phyloP scores from a whole-genome alignment of 2,329 filamentous ascomycete genomes.

The Monilinia laxa region DNA sequence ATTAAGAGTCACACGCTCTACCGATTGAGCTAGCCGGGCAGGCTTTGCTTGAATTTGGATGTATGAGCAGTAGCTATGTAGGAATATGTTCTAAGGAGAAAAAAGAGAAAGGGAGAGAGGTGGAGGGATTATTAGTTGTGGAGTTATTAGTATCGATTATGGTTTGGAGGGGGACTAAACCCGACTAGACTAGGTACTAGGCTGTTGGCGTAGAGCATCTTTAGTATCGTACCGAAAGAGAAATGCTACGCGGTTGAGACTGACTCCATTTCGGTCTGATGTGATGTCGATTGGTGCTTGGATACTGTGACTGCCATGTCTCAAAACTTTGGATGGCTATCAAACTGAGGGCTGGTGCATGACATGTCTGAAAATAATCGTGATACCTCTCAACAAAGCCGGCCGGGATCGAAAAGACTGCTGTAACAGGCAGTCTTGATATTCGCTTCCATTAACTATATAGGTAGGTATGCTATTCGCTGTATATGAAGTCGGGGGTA shows the following conservation, averaged over 20 bases:
- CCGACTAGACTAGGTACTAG: too few relatives aligned
- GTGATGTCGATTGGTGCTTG: neutral
- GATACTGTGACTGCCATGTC: neutral
- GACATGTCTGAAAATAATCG: neutral
- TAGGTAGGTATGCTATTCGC: neutral
- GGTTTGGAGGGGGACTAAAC: too few relatives aligned
- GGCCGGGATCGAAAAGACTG: neutral
- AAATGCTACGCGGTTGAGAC: neutral
- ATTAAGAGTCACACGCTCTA: conserved; percentile 39
- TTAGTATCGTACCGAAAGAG: too few relatives aligned
- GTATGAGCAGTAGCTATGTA: too few relatives aligned
- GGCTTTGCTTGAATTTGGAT: neutral
- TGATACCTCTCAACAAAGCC: neutral
- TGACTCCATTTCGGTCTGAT: neutral
- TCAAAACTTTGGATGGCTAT: neutral
- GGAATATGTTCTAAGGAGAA: too few relatives aligned
- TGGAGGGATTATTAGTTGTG: neutral
- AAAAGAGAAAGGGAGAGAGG: neutral
- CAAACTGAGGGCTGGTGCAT: neutral
- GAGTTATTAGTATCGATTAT: neutral
- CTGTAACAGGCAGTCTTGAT: neutral
- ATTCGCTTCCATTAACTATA: neutral
- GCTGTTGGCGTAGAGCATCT: too few relatives aligned
- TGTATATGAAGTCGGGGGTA: neutral
- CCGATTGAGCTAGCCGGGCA: conserved; percentile 38